phyloP scores from a whole-genome alignment of 1,139 yeast genomes.

The Yamadazyma sp. region DNA sequence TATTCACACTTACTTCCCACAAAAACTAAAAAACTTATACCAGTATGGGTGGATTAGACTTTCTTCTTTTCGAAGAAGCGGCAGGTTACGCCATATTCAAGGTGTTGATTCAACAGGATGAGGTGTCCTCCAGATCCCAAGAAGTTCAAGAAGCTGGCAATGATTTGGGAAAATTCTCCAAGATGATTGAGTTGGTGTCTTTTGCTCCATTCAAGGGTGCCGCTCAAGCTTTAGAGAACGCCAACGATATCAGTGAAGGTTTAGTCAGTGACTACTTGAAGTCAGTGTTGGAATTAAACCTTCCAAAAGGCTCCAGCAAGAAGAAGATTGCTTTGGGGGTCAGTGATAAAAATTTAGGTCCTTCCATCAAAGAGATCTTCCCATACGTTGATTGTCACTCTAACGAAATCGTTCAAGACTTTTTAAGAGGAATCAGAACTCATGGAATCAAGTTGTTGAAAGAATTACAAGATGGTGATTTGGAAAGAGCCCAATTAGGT shows the following conservation, averaged over 20 bases:
- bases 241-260: conserved; percentile 97
- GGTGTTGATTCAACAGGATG: conserved; percentile 92
- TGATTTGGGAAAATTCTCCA: conserved; percentile 87
- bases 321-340: conserved; percentile 74
- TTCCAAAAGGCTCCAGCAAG: conserved; percentile 82
- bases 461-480: conserved; percentile 91
- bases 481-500: conserved; percentile 98
- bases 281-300: conserved; percentile 82
- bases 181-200: conserved; percentile 88
- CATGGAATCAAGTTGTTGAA: conserved; percentile 88
- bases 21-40: background rate
- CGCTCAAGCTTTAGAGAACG: conserved; percentile 97
- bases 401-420: conserved; percentile 90
- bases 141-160: conserved; percentile 93
- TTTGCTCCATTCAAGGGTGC: conserved; percentile 99
- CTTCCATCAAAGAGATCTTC: conserved; percentile 87
- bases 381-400: conserved; percentile 89
- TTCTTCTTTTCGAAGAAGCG: conserved; percentile 95
- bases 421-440: conserved; percentile 90
- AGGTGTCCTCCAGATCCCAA: conserved; percentile 83
- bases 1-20: background rate
- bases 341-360: conserved; percentile 94
- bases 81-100: conserved; percentile 97
- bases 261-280: conserved; percentile 90
- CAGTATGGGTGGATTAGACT: conserved; percentile 71